Percentiles rank a stretch among this genome's conserved stretches.
Evolutionary conservation across 768 basidiomycete genomes (phyloP).

Genomic region (Boletus tomentosulus): DNA sequence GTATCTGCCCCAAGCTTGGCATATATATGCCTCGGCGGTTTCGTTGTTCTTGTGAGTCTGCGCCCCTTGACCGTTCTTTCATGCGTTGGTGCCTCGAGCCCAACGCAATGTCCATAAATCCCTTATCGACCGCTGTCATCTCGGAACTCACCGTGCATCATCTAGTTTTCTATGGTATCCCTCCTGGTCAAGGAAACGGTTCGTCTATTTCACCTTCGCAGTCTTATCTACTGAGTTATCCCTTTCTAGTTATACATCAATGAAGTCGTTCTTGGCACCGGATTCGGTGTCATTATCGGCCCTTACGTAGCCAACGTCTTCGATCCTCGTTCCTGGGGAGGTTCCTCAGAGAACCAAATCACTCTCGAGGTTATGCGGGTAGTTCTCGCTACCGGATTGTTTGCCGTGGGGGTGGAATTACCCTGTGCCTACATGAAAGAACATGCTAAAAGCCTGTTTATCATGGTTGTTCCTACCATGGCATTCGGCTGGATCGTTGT

Average conservation of each 20-base stretch:
- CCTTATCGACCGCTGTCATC: not conserved
- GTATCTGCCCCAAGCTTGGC: slow-evolving; percentile 49
- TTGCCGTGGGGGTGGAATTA: slow-evolving; percentile 93
- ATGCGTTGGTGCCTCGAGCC: not conserved
- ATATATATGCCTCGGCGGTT: slow-evolving; percentile 61
- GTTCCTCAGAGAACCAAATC: slow-evolving; percentile 46
- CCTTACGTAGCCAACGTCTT: slow-evolving; percentile 71
- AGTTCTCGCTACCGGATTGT: slow-evolving; percentile 87
- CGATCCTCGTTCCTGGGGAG: slow-evolving; percentile 82
- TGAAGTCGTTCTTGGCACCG: slow-evolving; percentile 89
- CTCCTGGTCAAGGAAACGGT: slow-evolving; percentile 81
- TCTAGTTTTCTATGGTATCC: slow-evolving; percentile 80
- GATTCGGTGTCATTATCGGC: slow-evolving; percentile 56
- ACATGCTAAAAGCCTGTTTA: slow-evolving; percentile 65
- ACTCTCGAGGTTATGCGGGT: slow-evolving; percentile 86
- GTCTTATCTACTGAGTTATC: not conserved
- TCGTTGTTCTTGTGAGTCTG: slow-evolving; percentile 41
- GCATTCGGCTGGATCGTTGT: slow-evolving; percentile 79
- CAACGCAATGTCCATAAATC: not conserved
- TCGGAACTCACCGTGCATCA: not conserved
- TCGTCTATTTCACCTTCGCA: not conserved
- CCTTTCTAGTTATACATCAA: slow-evolving; percentile 72
- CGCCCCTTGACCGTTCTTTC: not conserved
- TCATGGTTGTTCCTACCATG: slow-evolving; percentile 82
- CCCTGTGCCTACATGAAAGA: slow-evolving; percentile 79